A percentile compares a stretch with the other conserved stretches of the same genome.
phyloP scores from a whole-genome alignment of 805 yeast genomes.

The Grigorovia humatica region DNA sequence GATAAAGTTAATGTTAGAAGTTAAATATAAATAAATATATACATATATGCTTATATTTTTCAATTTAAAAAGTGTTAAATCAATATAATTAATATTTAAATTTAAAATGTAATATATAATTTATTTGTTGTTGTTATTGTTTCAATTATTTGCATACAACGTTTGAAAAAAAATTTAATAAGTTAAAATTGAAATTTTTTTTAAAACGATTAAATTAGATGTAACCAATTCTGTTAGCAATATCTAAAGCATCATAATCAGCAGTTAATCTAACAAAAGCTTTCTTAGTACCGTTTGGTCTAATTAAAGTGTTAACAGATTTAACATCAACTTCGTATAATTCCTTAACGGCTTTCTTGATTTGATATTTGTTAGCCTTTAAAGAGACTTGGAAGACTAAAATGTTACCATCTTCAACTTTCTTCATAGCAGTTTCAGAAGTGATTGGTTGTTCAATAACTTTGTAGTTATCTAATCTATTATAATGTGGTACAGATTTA shows the following conservation, averaged over 20 bases:
- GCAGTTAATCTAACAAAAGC: conserved; percentile 98
- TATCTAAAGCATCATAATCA: conserved; percentile 98
- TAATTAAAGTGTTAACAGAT: conserved; percentile 91
- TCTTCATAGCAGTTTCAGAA: conserved; percentile 98
- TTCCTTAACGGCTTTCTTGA: conserved; percentile 96
- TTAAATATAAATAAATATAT: neutral
- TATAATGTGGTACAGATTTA: conserved; percentile 94
- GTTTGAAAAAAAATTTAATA: neutral
- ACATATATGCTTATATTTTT: neutral
- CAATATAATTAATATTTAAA: neutral
- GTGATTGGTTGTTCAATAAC: conserved; percentile 90
- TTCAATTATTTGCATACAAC: neutral
- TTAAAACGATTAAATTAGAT: conserved; percentile 42
- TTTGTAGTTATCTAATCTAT: conserved; percentile 94
- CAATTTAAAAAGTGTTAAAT: neutral
- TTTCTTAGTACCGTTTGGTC: conserved; percentile 99
- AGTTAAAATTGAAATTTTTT: neutral
- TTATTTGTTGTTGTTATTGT: no score
- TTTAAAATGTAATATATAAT: neutral
- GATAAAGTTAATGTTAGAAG: neutral
- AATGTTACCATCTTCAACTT: conserved; percentile 98
- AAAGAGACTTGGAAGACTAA: conserved; percentile 96
- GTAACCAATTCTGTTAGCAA: conserved; percentile 99
- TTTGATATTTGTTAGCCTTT: conserved; percentile 97
- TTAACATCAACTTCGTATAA: conserved; percentile 92